Conservation (phyloP, 2,329 filamentous ascomycete genomes). For the Paraphaeosphaeria sporulosa region DNA sequence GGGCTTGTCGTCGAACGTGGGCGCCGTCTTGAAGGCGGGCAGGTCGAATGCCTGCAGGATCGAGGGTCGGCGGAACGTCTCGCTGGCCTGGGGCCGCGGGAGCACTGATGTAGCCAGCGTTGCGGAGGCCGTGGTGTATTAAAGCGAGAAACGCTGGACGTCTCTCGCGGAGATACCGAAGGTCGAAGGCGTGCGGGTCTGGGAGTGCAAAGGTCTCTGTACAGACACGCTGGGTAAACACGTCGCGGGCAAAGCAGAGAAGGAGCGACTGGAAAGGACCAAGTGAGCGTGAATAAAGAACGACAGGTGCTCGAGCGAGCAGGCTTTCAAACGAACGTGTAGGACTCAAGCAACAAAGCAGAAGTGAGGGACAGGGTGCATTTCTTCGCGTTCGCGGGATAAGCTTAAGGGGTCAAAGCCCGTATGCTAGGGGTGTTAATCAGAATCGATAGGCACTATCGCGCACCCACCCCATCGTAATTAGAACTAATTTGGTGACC, state of each 20-base stretch:
- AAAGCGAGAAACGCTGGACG: slow-evolving; percentile 47
- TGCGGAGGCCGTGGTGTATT: slow-evolving; percentile 62
- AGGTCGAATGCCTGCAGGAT: slow-evolving; percentile 58
- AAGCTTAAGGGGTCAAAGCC: slow-evolving; percentile 31
- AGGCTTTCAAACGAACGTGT: slow-evolving; percentile 33
- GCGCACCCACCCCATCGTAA: slow-evolving; percentile 34
- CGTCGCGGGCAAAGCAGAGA: slow-evolving; percentile 22
- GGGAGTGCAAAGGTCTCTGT: slow-evolving; percentile 20
- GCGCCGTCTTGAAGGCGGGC: slow-evolving; percentile 55
- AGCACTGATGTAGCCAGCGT: slow-evolving; percentile 62
- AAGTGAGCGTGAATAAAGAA: slow-evolving; percentile 36
- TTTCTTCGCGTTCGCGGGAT: slow-evolving; percentile 31
- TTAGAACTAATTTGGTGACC: slow-evolving; percentile 42
- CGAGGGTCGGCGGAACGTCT: slow-evolving; percentile 57
- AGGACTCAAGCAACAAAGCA: slow-evolving; percentile 21
- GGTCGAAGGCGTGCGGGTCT: slow-evolving; percentile 18
- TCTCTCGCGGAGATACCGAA: slow-evolving; percentile 33
- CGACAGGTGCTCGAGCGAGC: slow-evolving; percentile 30
- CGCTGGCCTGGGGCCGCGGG: slow-evolving; percentile 67
- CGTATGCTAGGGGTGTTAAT: slow-evolving; percentile 34
- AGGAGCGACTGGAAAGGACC: slow-evolving; percentile 35
- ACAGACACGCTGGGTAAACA: slow-evolving; percentile 23
- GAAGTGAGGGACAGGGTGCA: slow-evolving; percentile 34
- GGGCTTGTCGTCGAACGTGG: slow-evolving; percentile 56
- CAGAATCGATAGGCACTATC: slow-evolving; percentile 32